Evolutionary conservation across 2,329 filamentous ascomycete species (phyloP).

Genomic region (Westerdykella sp.): DNA sequence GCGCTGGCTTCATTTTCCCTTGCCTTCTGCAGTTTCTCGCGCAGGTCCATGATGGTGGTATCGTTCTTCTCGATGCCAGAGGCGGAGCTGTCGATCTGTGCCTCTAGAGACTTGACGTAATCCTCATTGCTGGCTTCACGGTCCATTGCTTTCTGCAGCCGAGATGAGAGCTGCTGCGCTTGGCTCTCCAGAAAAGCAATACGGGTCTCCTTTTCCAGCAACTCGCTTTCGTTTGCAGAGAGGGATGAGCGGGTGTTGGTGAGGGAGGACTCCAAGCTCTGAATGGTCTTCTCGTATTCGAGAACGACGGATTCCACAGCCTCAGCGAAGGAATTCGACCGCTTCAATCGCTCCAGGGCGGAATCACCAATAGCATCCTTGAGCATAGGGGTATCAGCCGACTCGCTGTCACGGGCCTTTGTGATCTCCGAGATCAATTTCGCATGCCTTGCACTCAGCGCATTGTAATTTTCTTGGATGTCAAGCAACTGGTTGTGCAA

Average conservation of each 20-base stretch:
- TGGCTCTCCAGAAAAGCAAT: conserved; percentile 90
- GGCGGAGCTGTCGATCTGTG: conserved; percentile 82
- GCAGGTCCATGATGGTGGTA: conserved; percentile 75
- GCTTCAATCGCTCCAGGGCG: conserved; percentile 80
- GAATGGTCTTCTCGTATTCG: conserved; percentile 98
- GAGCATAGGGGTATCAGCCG: conserved; percentile 51
- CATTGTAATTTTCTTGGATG: conserved; percentile 87
- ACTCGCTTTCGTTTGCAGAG: conserved; percentile 73
- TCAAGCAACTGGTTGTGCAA: conserved; percentile 92
- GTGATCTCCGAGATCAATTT: conserved; percentile 91
- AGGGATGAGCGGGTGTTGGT: conserved; percentile 80
- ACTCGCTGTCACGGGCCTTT: conserved; percentile 64
- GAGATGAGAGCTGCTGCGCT: conserved; percentile 79
- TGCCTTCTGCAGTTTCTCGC: conserved; percentile 82
- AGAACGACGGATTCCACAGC: conserved; percentile 93
- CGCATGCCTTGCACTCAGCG: conserved; percentile 88
- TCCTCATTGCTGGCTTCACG: conserved; percentile 86
- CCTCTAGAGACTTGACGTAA: conserved; percentile 87
- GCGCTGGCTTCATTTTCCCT: conserved; percentile 84
- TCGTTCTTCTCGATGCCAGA: conserved; percentile 90
- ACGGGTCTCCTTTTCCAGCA: conserved; percentile 90
- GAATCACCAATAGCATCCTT: conserved; percentile 66
- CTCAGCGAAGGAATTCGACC: conserved; percentile 92
- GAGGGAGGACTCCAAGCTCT: conserved; percentile 83
- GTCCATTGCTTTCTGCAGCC: conserved; percentile 88